Evolutionary conservation across 129 eudicot species (phyloP).

Genomic region (Saussurea involucrata): DNA sequence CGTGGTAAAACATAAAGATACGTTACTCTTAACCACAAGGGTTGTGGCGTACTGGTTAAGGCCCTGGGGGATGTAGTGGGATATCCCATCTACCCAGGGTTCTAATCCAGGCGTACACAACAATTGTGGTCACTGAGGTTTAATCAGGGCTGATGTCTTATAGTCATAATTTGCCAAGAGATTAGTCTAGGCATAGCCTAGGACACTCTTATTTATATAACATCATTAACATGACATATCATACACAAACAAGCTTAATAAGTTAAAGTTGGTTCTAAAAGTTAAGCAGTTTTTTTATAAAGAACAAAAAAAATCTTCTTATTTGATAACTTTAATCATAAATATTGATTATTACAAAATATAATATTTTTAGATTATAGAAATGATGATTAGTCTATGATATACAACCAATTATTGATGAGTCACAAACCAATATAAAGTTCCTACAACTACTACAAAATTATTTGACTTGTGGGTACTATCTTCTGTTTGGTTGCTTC

Average conservation of each 20-base stretch:
- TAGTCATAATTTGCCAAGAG: too few species aligned
- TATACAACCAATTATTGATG: not conserved
- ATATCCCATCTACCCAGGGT: too few species aligned
- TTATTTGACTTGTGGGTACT: conserved; percentile 23
- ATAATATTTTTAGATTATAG: not conserved
- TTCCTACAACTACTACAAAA: conserved; percentile 16
- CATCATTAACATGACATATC: not conserved
- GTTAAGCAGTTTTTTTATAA: not conserved
- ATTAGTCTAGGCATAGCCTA: too few species aligned
- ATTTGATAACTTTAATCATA: not conserved
- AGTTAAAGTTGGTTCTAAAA: not conserved
- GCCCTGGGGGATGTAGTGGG: too few species aligned
- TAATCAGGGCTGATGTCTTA: too few species aligned
- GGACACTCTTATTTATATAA: too few species aligned
- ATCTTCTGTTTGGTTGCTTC: conserved; percentile 5
- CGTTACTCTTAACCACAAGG: too few species aligned
- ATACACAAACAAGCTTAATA: not conserved
- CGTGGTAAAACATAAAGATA: not conserved
- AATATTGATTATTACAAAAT: not conserved
- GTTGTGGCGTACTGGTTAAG: too few species aligned
- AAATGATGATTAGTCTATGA: not conserved
- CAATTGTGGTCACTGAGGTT: too few species aligned
- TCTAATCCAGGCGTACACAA: too few species aligned
- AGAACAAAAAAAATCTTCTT: not conserved
- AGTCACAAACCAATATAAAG: conserved; percentile 17